Evolutionary conservation across 2,329 filamentous ascomycete genomes (phyloP), one percentile per base, ranked within the genome.

Genomic region (Diaporthe vexans): DNA sequence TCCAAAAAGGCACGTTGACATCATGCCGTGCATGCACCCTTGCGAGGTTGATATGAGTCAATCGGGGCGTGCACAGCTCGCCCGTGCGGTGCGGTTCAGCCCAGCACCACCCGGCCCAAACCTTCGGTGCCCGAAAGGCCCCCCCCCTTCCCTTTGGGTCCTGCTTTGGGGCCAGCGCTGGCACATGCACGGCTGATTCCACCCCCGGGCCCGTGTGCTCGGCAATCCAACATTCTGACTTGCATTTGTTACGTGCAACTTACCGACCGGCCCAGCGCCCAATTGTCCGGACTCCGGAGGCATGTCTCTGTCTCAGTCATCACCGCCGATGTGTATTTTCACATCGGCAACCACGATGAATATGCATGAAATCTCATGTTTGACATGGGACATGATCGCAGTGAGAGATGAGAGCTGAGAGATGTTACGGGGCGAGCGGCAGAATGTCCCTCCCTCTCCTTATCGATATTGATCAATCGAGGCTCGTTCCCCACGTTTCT

Each of bases 381-480:
- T 37, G 37, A 37, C 10, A 19, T 17, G 4, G n/a, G 8, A 68
- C 48, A 68, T 21, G 46, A 6, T 68, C n/a, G n/a, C 3, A 54
- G n/a, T 21, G 13, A 21, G 29, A 48, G 24, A 52, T 37, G 33
- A 19, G 29, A 48, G 24, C 37, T 37, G 33, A 19, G 15, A 43
- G 15, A 43, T 17, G 40, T 21, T 24, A 52, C 29, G 46, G 59
- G 15, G 40, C 24, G 40, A 40, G 17, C 40, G 40, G 48, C 10
- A 10, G 10, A 13, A 37, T 37, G 43, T 24, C 6, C 26, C 26
- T 48, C 57, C n/a, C 40, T 48, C 33, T 67, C 6, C 19, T n/a
- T 57, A 51, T 73, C 68, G 72, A 72, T 75, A 75, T 75, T 68
- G 48, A 70, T n/a, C 52, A 75, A 75, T 72, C 74, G 74, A 72